phyloP scores from a whole-genome alignment of 1,139 yeast species.

The Suhomyces wounanorum region DNA sequence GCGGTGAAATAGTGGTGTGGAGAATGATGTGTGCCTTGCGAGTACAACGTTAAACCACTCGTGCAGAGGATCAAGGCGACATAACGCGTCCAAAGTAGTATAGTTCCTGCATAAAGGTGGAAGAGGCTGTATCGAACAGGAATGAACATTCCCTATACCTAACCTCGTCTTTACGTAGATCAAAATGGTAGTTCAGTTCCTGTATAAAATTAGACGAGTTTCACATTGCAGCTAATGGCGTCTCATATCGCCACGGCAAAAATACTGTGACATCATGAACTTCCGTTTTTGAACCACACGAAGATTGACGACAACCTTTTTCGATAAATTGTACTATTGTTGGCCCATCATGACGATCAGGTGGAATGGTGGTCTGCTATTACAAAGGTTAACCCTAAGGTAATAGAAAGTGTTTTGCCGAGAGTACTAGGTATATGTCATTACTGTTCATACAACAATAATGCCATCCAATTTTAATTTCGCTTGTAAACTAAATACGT shows the following conservation, averaged over 20 bases:
- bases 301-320: slow-evolving; percentile 1
- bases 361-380: neutral
- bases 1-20: slow-evolving; percentile 1
- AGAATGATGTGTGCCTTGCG: slow-evolving; percentile 4
- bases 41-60: slow-evolving; percentile 1
- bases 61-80: slow-evolving; percentile 4
- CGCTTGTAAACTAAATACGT: no score
- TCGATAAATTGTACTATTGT: neutral
- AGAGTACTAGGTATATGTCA: neutral
- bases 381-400: neutral
- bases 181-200: neutral
- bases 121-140: slow-evolving; percentile 3
- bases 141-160: slow-evolving; percentile 1
- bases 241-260: neutral
- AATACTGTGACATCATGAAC: neutral
- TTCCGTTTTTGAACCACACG: neutral
- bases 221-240: neutral
- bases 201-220: slow-evolving; percentile 1
- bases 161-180: neutral
- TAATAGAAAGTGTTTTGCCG: neutral
- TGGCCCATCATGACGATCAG: neutral
- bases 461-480: no score
- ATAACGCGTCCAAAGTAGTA: slow-evolving; percentile 3
- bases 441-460: no score
- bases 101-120: neutral